A percentile compares a stretch with the other conserved stretches of the same genome.
phyloP scores from a whole-genome alignment of 495 filamentous ascomycete species.

The Penicillium silybi region DNA sequence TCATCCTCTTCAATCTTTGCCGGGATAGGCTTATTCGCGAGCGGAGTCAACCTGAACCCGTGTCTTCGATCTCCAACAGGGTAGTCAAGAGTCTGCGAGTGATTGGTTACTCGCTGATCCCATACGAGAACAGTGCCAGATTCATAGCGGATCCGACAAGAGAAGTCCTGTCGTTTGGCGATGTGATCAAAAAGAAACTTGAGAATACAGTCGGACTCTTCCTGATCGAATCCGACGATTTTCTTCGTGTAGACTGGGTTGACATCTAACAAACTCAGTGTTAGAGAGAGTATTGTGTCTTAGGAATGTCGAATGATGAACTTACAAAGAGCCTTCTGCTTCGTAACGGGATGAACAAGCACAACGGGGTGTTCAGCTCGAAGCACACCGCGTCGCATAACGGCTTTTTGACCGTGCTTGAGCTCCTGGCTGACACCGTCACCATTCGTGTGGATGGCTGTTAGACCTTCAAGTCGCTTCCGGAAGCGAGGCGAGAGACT shows the following conservation, averaged over 20 bases:
- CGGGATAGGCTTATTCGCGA: neutral
- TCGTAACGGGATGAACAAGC: slow-evolving; percentile 75
- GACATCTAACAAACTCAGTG: no score
- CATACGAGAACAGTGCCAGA: slow-evolving; percentile 75
- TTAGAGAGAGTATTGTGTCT: no score
- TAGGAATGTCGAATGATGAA: slow-evolving; percentile 3
- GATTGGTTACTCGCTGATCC: slow-evolving; percentile 41
- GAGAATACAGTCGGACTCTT: slow-evolving; percentile 71
- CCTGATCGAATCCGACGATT: slow-evolving; percentile 72
- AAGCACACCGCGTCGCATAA: slow-evolving; percentile 69
- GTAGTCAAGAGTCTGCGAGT: slow-evolving; percentile 3
- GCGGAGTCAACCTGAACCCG: neutral
- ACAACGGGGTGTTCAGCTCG: slow-evolving; percentile 69
- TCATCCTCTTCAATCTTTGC: neutral
- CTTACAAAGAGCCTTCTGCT: slow-evolving; percentile 81
- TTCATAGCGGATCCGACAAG: slow-evolving; percentile 71
- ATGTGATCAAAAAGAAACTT: slow-evolving; percentile 79
- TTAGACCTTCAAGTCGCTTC: slow-evolving; percentile 71
- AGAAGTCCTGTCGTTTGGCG: slow-evolving; percentile 69
- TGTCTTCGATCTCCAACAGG: slow-evolving; percentile 2
- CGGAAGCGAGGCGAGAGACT: slow-evolving; percentile 68
- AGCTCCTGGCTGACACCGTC: slow-evolving; percentile 63
- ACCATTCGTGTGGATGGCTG: slow-evolving; percentile 66
- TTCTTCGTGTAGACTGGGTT: slow-evolving; percentile 5
- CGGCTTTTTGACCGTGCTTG: slow-evolving; percentile 44